Conservation (phyloP, 78 protist species). For the Chrysochromulina parva region DNA sequence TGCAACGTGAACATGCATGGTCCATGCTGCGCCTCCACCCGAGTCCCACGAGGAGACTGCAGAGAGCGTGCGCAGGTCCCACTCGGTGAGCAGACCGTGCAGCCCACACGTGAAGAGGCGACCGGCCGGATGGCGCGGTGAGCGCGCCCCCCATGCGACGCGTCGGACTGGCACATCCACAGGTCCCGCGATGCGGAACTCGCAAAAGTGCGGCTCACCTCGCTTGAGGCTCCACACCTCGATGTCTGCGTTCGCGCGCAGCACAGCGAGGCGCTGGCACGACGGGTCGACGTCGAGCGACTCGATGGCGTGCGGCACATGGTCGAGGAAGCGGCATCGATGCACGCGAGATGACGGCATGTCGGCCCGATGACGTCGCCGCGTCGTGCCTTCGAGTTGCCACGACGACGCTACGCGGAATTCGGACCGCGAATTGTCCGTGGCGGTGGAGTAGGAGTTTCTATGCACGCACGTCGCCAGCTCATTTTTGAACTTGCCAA, state of each 20-base stretch:
- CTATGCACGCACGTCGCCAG: too few relatives aligned
- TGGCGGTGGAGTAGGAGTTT: too few relatives aligned
- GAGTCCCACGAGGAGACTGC: background rate
- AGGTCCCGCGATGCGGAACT: background rate
- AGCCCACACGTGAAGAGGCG: constrained; percentile 6
- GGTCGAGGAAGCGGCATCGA: constrained; percentile 23
- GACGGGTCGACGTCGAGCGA: background rate
- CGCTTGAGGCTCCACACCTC: background rate
- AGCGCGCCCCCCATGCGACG: background rate
- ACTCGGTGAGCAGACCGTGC: background rate
- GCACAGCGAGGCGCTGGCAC: constrained; percentile 5
- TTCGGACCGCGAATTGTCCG: too few relatives aligned
- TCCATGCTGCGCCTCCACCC: background rate
- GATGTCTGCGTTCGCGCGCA: constrained; percentile 19
- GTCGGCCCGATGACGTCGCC: too few relatives aligned
- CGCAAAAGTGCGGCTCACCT: background rate
- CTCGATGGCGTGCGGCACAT: background rate
- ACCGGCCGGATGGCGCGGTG: background rate
- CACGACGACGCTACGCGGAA: too few relatives aligned
- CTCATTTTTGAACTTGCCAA: too few relatives aligned
- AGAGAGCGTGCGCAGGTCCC: background rate
- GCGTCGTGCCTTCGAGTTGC: too few relatives aligned
- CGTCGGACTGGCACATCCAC: background rate
- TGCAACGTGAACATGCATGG: background rate
- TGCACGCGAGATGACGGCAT: background rate